Conservation (phyloP, 176 grass and related monocot genomes). For the Saccharum officinarum region DNA sequence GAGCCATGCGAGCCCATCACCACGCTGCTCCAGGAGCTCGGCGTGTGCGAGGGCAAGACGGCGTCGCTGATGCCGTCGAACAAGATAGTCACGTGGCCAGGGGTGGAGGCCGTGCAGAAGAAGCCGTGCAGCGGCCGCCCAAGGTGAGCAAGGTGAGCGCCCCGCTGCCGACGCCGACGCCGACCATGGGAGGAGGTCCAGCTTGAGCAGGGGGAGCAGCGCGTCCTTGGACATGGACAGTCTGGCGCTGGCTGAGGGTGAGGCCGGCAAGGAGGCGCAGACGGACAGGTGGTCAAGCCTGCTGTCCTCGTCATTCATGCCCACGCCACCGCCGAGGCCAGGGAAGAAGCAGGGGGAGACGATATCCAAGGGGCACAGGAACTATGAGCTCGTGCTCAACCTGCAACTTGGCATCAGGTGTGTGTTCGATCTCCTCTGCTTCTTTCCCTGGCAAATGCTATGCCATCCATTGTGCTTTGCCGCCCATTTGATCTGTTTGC, state of each 20-base stretch:
- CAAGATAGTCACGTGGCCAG: no score
- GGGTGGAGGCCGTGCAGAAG: no score
- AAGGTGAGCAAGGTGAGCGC: no score
- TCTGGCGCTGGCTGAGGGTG: neutral
- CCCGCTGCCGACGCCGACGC: no score
- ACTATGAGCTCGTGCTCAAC: neutral
- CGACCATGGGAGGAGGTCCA: constrained; percentile 42
- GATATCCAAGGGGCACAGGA: neutral
- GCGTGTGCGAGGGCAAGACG: no score
- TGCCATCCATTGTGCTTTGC: no score
- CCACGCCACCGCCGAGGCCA: constrained; percentile 30
- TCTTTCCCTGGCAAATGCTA: no score
- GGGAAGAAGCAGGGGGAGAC: neutral
- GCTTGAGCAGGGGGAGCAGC: constrained; percentile 41
- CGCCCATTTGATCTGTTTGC: no score
- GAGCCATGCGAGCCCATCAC: no score
- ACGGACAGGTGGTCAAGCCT: neutral
- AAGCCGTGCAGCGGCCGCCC: no score
- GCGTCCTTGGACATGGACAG: constrained; percentile 38
- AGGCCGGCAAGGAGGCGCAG: neutral
- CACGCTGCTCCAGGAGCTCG: no score
- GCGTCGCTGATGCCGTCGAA: no score
- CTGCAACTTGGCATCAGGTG: neutral
- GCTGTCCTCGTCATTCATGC: constrained; percentile 37
- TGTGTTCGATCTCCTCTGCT: neutral